These are phyloP conservation scores for Alternaria triticimaculans DNA, from an alignment of 2,329 filamentous ascomycete genomes.

Conservation along the genomic window DNA sequence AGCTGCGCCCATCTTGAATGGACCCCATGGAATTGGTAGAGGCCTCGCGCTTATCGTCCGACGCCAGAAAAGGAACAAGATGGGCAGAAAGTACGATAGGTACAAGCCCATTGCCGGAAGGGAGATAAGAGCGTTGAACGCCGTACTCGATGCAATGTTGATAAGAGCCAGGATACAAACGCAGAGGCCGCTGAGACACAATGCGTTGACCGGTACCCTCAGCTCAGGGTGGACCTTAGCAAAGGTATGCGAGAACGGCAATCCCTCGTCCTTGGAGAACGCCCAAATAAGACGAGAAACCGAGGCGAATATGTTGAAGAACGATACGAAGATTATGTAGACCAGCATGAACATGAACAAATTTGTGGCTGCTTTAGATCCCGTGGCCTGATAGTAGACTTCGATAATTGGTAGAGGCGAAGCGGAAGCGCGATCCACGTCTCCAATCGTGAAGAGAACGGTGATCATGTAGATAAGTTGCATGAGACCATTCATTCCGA, in stretches of 20 bases:
- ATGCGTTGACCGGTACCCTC: conserved; percentile 26
- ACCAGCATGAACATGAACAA: conserved; percentile 45
- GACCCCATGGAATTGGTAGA: conserved; percentile 23
- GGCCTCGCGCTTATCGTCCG: conserved; percentile 14
- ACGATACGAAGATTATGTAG: conserved; percentile 43
- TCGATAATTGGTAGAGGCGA: conserved; percentile 54
- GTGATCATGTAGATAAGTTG: conserved; percentile 52
- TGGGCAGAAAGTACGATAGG: conserved; percentile 39
- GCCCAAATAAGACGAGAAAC: conserved; percentile 58
- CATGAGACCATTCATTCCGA: conserved; percentile 52
- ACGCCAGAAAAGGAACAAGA: conserved; percentile 31
- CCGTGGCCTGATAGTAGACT: conserved; percentile 50
- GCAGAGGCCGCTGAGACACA: conserved; percentile 24
- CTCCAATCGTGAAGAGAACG: conserved; percentile 54
- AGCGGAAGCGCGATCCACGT: conserved; percentile 47
- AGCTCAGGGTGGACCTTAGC: conserved; percentile 30
- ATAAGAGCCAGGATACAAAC: conserved; percentile 42
- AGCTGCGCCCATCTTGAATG: conserved; percentile 27
- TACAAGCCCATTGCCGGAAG: conserved; percentile 38
- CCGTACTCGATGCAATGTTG: conserved; percentile 33
- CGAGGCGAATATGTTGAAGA: conserved; percentile 54
- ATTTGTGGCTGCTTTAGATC: conserved; percentile 47
- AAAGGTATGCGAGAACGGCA: conserved; percentile 46
- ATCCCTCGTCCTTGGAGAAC: conserved; percentile 55
- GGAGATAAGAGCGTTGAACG: conserved; percentile 42